Conservation (phyloP, 805 yeast genomes). For the Debaryomyces castellii region DNA sequence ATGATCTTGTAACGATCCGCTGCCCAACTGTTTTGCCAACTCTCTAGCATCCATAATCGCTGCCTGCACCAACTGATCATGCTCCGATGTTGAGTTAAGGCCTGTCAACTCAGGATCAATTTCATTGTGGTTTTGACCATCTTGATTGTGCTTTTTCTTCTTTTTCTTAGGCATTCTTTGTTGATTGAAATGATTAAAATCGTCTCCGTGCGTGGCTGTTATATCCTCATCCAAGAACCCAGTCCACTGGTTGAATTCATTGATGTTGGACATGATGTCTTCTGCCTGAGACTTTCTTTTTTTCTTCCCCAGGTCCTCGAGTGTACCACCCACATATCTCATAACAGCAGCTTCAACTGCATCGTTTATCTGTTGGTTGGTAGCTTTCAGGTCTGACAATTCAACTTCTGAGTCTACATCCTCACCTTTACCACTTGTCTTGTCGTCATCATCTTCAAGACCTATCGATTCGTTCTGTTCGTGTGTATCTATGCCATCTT, state of each 20-base stretch:
- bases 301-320: conserved; percentile 33
- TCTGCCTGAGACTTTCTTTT: conserved; percentile 27
- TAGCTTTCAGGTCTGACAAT: conserved; percentile 22
- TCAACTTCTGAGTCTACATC: conserved; percentile 8
- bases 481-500: conserved; percentile 7
- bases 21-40: conserved; percentile 47
- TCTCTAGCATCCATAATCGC: conserved; percentile 70
- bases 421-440: not conserved
- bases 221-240: conserved; percentile 47
- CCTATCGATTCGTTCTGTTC: conserved; percentile 5
- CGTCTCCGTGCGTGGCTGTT: conserved; percentile 1
- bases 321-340: conserved; percentile 66
- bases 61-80: conserved; percentile 66
- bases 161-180: conserved; percentile 6
- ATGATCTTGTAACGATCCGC: conserved; percentile 11
- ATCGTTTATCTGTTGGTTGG: conserved; percentile 41
- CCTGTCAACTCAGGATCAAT: conserved; percentile 41
- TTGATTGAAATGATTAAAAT: conserved; percentile 4
- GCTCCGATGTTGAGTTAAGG: conserved; percentile 43
- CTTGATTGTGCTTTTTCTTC: conserved; percentile 11
- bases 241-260: conserved; percentile 57
- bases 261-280: conserved; percentile 44
- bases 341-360: conserved; percentile 80
- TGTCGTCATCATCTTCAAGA: conserved; percentile 4
- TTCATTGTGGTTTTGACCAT: conserved; percentile 13